These are phyloP conservation scores for Aspergillus tubingensis DNA, from an alignment of 2,329 filamentous ascomycete genomes.

Conservation along the genomic window DNA sequence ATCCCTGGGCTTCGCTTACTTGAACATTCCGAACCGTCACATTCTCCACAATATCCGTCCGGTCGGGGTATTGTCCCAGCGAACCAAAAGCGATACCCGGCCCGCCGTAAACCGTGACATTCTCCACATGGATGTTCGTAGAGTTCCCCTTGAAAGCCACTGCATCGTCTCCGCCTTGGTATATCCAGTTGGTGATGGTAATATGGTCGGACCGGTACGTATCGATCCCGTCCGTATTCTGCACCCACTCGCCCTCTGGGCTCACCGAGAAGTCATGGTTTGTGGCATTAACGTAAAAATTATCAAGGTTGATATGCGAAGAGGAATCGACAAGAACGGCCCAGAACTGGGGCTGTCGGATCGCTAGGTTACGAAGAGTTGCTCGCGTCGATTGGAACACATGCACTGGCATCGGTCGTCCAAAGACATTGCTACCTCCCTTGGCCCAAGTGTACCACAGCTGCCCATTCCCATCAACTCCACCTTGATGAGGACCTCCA, in stretches of 20 bases:
- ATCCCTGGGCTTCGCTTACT: background rate
- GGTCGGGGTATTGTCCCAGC: slow-evolving; percentile 42
- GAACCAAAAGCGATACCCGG: slow-evolving; percentile 44
- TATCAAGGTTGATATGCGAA: slow-evolving; percentile 55
- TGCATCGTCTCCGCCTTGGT: slow-evolving; percentile 43
- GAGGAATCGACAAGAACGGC: slow-evolving; percentile 50
- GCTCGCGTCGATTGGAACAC: slow-evolving; percentile 54
- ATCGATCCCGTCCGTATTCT: slow-evolving; percentile 56
- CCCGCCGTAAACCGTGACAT: slow-evolving; percentile 42
- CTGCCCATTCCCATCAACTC: slow-evolving; percentile 62
- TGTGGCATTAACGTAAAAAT: slow-evolving; percentile 54
- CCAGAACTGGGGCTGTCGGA: slow-evolving; percentile 55
- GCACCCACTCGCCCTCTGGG: slow-evolving; percentile 40
- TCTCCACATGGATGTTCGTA: slow-evolving; percentile 42
- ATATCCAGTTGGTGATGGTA: slow-evolving; percentile 10
- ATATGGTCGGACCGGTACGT: slow-evolving; percentile 55
- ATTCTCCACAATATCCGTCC: slow-evolving; percentile 41
- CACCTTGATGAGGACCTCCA: slow-evolving; percentile 53
- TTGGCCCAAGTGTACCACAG: slow-evolving; percentile 57
- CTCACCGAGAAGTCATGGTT: slow-evolving; percentile 35
- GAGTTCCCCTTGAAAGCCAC: slow-evolving; percentile 47
- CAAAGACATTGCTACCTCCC: slow-evolving; percentile 50
- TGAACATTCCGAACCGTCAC: slow-evolving; percentile 39
- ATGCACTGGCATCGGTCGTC: slow-evolving; percentile 56
- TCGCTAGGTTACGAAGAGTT: slow-evolving; percentile 51